Evolutionary conservation across 306 rosid species (phyloP), one percentile per base, ranked within the genome.

Genomic region (Vigna radiata): DNA sequence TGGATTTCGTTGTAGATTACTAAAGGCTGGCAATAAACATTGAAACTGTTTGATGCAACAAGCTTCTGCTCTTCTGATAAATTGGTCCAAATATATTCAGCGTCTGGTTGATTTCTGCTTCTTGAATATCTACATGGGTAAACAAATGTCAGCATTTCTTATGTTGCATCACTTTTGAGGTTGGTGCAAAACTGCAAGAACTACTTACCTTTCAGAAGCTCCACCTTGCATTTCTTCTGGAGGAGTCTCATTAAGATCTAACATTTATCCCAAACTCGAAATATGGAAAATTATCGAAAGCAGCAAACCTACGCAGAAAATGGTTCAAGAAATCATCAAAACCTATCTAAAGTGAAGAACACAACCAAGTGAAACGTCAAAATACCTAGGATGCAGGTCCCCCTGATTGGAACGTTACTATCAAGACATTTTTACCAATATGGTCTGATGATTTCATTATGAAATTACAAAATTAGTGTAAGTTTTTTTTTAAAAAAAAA

Each of bases 11-110:
- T 92, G 90, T 95, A 95, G 44, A 92, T 73, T 80, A 90, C 96
- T 27, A 91, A 85, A 19, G 97, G 97, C 87, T 87, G 76, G 93
- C 99, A 95, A 83, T 87, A 92, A 61, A 75, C 17, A n/a, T 92
- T 65, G 41, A 95, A 81, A 84, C 89, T 90, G 76, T 86, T 88
- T 80, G 88, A 91, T 15, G 96, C 94, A 53, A 77, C 92, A 46
- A 59, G 52, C 82, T 79, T 92, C 83, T 95, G 97, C 78, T 87
- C 94, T 0, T 49, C 74, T 76, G 99, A 85, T 84, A 92, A 76
- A 52, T 79, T 86, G 78, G 53, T 86, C 8, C 73, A 81, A 73
- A 85, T 68, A 74, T 81, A 90, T 76, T 48, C 79, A 27, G 84
- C 78, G 82, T 87, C 84, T 77, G 54, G 36, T 77, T 71, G 50